Evolutionary conservation across 2,329 filamentous ascomycete species (phyloP), one percentile per base, ranked within the genome.

Genomic region (Coniochaeta sp.): DNA sequence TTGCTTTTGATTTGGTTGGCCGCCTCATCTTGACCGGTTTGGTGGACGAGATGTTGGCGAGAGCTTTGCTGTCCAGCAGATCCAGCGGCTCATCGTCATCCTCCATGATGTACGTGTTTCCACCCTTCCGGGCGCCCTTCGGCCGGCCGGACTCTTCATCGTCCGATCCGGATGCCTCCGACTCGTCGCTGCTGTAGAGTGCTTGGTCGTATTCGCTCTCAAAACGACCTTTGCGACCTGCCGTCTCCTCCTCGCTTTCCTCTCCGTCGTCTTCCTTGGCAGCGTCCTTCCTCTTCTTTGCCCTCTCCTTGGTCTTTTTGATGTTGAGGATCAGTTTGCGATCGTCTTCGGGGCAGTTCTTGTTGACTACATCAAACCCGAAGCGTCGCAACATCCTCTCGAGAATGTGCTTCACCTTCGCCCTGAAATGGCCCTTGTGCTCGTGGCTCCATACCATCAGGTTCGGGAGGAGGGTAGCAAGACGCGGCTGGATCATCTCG

Each of bases 361-460:
- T 84, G 74, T 95, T 90, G 14, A 99, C 84, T 32, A 85, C 75
- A 2, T 93, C 89, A 54, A 89, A 89, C 55, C 95, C 93, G 70
- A 97, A 98, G 60, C 93, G 87, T 55, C 93, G 86, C 24, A 98
- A 89, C 83, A 97, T 91, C 58, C 95, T 87, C 77, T 99, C 95
- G 17, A 99, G 79, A 64, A 99, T 98, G 71, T 97, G 93, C 85
- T 97, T 98, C 66, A 99, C 93, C 79, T 98, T 99, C 57, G 90
- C 88, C 69, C 93, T 91, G 78, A 99, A 95, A 72, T 96, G 92
- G 14, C 92, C 92, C 78, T 98, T 98, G 80, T 99, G 96, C 75
- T 99, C 95, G 74, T 97, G 91, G 71, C 90, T 93, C 93, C 95
- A 99, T 47, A 93, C 86, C 81, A 98, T 91, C 22, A 98, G 80